Conservation (phyloP, 257 asterid species). For the Dorcoceras hygrometricum region DNA sequence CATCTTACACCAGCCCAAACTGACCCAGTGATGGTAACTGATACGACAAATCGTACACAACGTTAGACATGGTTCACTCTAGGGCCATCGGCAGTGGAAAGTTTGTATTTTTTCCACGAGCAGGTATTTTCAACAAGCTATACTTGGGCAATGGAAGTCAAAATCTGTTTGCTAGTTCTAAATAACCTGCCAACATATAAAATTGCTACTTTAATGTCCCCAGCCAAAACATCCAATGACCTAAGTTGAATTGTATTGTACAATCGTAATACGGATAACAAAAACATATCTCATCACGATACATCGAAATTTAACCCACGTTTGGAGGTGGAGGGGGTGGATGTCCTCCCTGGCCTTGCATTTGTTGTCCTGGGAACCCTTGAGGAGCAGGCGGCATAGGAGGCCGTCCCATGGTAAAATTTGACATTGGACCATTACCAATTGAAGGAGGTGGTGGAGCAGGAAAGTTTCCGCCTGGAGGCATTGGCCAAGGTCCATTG, state of each 20-base stretch:
- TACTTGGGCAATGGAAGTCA: background rate
- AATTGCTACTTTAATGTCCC: background rate
- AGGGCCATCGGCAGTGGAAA: background rate
- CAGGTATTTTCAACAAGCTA: background rate
- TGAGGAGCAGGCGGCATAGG: slow-evolving; percentile 78
- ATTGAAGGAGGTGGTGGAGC: slow-evolving; percentile 94
- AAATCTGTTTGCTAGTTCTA: background rate
- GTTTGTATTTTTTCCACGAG: background rate
- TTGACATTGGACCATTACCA: slow-evolving; percentile 71
- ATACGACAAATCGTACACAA: background rate
- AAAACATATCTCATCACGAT: background rate
- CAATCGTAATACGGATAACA: background rate
- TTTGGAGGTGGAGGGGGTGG: slow-evolving; percentile 78
- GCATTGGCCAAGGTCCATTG: slow-evolving; percentile 95
- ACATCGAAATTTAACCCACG: slow-evolving; percentile 45
- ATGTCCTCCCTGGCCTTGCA: slow-evolving; percentile 55
- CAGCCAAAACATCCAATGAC: background rate
- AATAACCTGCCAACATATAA: background rate
- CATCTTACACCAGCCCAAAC: too few relatives aligned
- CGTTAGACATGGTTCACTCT: background rate
- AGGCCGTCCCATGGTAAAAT: slow-evolving; percentile 86
- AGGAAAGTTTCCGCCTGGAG: slow-evolving; percentile 90
- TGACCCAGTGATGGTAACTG: too few relatives aligned
- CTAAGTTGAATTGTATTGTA: background rate
- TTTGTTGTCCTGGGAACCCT: slow-evolving; percentile 72